Conservation (phyloP, 2,329 filamentous ascomycete genomes). For the Teratosphaeria gauchensis region DNA sequence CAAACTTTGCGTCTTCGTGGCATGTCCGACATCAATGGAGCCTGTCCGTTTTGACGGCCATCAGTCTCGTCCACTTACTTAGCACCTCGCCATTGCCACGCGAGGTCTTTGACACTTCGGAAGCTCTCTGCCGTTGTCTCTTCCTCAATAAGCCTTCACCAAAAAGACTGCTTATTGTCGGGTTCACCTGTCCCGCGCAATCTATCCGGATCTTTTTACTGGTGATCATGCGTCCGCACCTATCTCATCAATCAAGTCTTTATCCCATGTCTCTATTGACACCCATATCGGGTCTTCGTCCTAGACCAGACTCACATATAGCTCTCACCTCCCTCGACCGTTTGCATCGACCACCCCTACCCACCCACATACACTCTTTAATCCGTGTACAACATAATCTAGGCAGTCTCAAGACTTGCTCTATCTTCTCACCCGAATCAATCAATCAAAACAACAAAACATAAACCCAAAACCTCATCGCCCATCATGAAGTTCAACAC, state of each 20-base stretch:
- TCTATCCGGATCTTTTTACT: neutral
- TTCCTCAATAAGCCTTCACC: neutral
- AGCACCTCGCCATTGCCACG: neutral
- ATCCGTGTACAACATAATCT: neutral
- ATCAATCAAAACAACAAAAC: constrained; percentile 1
- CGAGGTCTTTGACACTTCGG: neutral
- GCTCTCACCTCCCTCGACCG: neutral
- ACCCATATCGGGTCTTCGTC: neutral
- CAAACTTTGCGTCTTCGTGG: too few species aligned
- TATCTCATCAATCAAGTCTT: neutral
- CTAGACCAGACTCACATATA: neutral
- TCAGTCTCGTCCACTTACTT: neutral
- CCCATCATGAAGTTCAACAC: constrained; percentile 17
- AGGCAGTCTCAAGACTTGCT: neutral
- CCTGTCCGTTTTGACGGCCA: neutral
- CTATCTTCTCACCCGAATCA: neutral
- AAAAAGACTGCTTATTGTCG: neutral
- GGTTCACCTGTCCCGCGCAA: neutral
- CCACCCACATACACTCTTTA: neutral
- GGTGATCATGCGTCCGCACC: neutral
- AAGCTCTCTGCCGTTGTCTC: neutral
- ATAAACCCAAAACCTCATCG: constrained; percentile 4
- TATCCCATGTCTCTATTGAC: neutral
- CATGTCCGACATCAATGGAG: neutral
- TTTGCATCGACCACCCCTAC: neutral